Conservation (phyloP, 306 rosid genomes). For the Casuarina cunninghamiana region DNA sequence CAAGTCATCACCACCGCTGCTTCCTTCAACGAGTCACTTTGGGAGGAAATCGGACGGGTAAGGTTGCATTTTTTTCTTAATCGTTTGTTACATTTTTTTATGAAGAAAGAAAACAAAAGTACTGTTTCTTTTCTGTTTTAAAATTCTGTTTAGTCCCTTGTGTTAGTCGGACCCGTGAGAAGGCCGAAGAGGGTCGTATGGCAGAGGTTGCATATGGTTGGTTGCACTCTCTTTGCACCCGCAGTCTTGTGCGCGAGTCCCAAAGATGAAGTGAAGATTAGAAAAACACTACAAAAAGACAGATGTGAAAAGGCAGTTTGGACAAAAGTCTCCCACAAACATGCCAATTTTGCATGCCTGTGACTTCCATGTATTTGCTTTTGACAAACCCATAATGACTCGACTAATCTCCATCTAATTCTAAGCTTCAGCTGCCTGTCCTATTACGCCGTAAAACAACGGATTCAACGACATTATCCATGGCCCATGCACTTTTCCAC, state of each 20-base stretch:
- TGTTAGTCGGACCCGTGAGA: background rate
- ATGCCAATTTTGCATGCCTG: background rate
- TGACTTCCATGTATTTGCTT: background rate
- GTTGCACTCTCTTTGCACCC: too few species aligned
- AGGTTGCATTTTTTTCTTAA: constrained; percentile 12
- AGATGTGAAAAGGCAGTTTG: too few species aligned
- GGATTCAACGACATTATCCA: too few species aligned
- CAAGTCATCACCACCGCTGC: constrained; percentile 97
- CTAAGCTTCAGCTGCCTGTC: too few species aligned
- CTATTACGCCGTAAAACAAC: too few species aligned
- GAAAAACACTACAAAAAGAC: too few species aligned
- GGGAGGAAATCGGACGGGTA: constrained; percentile 89
- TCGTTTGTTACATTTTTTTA: background rate
- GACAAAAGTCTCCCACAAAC: too few species aligned
- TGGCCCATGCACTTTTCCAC: too few species aligned
- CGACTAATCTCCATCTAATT: background rate
- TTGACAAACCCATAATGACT: background rate
- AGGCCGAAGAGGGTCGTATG: background rate
- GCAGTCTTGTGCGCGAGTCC: too few species aligned
- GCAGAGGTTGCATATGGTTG: too few species aligned
- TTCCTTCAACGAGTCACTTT: constrained; percentile 78
- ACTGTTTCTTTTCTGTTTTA: background rate
- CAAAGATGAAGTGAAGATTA: too few species aligned
- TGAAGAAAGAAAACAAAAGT: background rate
- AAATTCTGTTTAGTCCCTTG: background rate